Base-by-base conservation (phyloP, 1,284 basidiomycete genomes). In the Rhizoctonia solani region DNA sequence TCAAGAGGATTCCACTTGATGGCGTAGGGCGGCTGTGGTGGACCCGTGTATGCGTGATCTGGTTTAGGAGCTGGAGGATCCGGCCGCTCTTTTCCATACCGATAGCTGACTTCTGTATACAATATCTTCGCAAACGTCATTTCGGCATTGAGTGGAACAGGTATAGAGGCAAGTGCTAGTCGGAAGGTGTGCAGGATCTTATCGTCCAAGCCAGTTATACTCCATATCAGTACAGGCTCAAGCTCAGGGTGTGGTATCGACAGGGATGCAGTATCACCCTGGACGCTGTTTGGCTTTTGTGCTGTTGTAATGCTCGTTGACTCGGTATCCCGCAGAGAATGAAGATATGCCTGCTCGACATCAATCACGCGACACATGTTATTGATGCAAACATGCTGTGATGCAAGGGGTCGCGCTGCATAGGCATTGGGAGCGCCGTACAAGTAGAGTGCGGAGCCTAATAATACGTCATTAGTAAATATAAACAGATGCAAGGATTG, bases 221-320 rank as follows among this genome's bases (percentile, higher is more conserved):
- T 41, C 54, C 54, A 56, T 19, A 56, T 56, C 13, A 56, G 54
- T 23, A 56, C 54, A 14, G 54, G 54, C 21, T 56, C 54, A 9
- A 41, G 14, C 39, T 42, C 34, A 19, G 37, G 37, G 34, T 56
- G 34, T 8, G 30, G 32, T 4, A 5, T 13, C 25, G 23, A 55
- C 11, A 42, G 19, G 11, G 54, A 27, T 2, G 54, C 27, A 14
- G 32, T 39, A 25, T 56, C 27, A 14, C n/a, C n/a, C n/a, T n/a
- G n/a, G n/a, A n/a, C n/a, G n/a, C n/a, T n/a, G n/a, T 19, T 46
- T 46, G 44, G n/a, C 37, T 39, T 16, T 46, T 46, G 19, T 46
- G 11, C 19, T 9, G 44, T 21, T 46, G 8, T 16, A 39, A 39
- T 16, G 37, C 37, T 39, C 8, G 37, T 19, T 14, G 44, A 46